These are phyloP conservation scores for Phytophthora agathidicida DNA, from an alignment of 352 stramenopile genomes.

Conservation along the genomic window DNA sequence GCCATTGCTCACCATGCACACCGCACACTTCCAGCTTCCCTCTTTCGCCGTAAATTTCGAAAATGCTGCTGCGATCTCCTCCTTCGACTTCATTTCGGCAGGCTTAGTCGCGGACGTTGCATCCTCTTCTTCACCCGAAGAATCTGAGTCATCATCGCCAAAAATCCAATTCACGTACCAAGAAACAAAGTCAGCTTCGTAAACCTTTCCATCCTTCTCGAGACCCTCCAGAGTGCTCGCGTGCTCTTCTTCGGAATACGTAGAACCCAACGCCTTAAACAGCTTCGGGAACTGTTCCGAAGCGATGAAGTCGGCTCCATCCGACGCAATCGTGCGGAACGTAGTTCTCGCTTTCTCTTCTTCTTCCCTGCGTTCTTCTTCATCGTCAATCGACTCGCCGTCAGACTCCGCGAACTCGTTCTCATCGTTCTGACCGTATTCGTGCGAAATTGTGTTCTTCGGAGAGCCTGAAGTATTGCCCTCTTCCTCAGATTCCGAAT, in stretches of 20 bases:
- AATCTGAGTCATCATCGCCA: constrained; percentile 36
- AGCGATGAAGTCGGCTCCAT: constrained; percentile 28
- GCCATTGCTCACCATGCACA: constrained; percentile 46
- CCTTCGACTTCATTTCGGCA: constrained; percentile 42
- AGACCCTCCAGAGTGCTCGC: constrained; percentile 12
- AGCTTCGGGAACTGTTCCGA: constrained; percentile 43
- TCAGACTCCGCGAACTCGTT: constrained; percentile 51
- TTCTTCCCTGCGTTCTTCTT: constrained; percentile 60
- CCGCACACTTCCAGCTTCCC: constrained; percentile 53
- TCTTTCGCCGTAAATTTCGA: constrained; percentile 45
- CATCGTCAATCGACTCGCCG: constrained; percentile 50
- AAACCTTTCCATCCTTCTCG: constrained; percentile 25
- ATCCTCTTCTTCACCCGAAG: neutral
- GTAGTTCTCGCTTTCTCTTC: constrained; percentile 41
- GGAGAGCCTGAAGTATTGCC: no score
- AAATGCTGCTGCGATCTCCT: constrained; percentile 43
- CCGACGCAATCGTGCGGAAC: constrained; percentile 37
- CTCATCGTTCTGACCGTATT: constrained; percentile 54
- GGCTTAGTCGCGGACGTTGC: constrained; percentile 1
- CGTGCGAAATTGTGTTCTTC: constrained; percentile 15
- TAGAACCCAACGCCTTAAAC: constrained; percentile 51
- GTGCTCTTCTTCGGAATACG: constrained; percentile 57
- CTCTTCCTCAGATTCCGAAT: no score
- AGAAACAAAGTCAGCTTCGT: constrained; percentile 43
- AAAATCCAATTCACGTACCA: constrained; percentile 69